Evolutionary conservation across 179 eudicot genomes (phyloP).

Genomic region (Silene coronaria): DNA sequence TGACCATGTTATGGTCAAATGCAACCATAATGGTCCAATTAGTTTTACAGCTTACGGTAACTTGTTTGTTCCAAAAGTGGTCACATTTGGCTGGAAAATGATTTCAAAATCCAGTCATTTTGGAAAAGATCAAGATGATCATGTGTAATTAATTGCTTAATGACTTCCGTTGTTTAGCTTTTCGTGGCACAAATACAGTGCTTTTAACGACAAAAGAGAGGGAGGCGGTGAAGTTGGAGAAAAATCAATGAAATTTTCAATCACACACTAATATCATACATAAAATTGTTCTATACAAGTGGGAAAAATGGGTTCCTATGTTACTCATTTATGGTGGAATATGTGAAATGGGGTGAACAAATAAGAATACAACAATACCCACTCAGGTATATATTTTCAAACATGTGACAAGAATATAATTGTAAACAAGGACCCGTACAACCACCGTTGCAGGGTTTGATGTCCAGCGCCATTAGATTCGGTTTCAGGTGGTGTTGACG

Average conservation of each 20-base stretch:
- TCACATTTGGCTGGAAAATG: too few relatives aligned
- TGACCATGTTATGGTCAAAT: too few relatives aligned
- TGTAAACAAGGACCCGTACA: constrained; percentile 22
- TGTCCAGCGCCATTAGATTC: constrained; percentile 18
- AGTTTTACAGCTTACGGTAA: too few relatives aligned
- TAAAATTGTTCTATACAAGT: constrained; percentile 9
- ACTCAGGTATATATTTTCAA: constrained; percentile 19
- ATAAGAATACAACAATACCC: constrained; percentile 13
- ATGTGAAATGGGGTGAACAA: neutral
- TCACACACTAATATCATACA: neutral
- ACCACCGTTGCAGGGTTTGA: constrained; percentile 5
- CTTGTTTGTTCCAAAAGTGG: too few relatives aligned
- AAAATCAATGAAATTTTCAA: neutral
- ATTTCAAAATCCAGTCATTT: too few relatives aligned
- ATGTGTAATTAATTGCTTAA: too few relatives aligned
- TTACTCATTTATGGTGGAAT: neutral
- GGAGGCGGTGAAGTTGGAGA: neutral
- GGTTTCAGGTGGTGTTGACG: constrained; percentile 12
- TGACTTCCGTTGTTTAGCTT: too few relatives aligned
- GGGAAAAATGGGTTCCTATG: constrained; percentile 3
- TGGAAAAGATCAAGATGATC: too few relatives aligned
- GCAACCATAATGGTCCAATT: too few relatives aligned
- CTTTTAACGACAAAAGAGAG: neutral
- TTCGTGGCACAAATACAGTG: too few relatives aligned
- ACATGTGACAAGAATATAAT: constrained; percentile 10